These are phyloP conservation scores for Chlamydomonas reinhardtii DNA, from an alignment of 163 green algal species.

Conservation along the genomic window DNA sequence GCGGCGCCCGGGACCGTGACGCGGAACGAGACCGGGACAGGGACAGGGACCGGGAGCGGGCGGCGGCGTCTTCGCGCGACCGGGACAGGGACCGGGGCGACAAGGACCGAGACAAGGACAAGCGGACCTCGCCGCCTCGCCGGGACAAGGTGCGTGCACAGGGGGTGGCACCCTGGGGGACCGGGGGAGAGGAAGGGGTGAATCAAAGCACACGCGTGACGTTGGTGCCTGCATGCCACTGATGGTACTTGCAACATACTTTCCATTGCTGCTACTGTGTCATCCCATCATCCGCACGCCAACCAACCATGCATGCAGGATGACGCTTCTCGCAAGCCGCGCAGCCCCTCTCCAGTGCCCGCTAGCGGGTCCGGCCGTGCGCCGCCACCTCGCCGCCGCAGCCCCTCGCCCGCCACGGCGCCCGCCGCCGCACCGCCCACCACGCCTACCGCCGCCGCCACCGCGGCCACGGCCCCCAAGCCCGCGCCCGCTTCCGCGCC, in stretches of 20 bases:
- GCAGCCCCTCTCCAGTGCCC: constrained; percentile 13
- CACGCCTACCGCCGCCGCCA: not conserved
- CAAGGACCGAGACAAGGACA: not conserved
- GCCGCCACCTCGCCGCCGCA: constrained; percentile 20
- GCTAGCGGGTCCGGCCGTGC: not conserved
- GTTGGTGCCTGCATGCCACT: too few species aligned
- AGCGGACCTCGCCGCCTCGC: constrained; percentile 9
- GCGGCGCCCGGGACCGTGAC: constrained; percentile 1
- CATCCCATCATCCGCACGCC: not conserved
- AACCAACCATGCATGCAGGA: constrained; percentile 4
- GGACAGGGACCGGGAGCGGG: constrained; percentile 9
- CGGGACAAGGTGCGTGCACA: constrained; percentile 21
- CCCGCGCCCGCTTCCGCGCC: not conserved
- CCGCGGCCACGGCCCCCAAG: not conserved
- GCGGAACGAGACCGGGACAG: too few species aligned
- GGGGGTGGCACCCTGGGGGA: too few species aligned
- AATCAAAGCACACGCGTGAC: too few species aligned
- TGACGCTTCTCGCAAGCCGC: not conserved
- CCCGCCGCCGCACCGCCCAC: not conserved
- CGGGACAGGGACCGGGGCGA: not conserved
- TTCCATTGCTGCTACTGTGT: too few species aligned
- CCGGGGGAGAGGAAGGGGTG: too few species aligned
- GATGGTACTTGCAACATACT: too few species aligned
- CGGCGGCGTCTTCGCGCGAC: not conserved
- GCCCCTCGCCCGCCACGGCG: constrained; percentile 11